Conservation (phyloP, 208 protist species). For the Wallacemonas collosoma region DNA sequence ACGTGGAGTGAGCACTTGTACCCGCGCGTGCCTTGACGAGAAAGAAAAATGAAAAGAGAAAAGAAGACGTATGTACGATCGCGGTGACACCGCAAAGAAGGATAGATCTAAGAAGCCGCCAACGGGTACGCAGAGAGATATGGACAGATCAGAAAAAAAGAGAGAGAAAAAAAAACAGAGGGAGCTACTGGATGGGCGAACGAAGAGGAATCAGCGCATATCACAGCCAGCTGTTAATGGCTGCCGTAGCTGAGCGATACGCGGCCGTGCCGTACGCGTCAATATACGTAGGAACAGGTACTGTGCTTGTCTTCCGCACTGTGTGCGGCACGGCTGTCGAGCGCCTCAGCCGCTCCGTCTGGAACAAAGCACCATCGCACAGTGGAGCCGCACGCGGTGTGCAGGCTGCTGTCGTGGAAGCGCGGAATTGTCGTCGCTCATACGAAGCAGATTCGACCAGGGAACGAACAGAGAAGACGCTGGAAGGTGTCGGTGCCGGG, state of each 20-base stretch:
- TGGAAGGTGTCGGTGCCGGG: not conserved
- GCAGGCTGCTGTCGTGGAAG: not conserved
- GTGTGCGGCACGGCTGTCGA: not conserved
- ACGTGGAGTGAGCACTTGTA: no score
- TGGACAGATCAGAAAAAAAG: not conserved
- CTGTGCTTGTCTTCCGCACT: not conserved
- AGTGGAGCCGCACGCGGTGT: not conserved
- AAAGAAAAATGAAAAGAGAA: no score
- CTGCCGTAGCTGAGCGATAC: not conserved
- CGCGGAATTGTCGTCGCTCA: not conserved
- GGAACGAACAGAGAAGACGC: not conserved
- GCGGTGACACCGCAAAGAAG: no score
- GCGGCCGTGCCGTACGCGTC: not conserved
- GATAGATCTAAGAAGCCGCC: no score
- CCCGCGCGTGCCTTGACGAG: no score
- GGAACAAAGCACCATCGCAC: not conserved
- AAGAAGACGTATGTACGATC: no score
- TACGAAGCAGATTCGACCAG: not conserved
- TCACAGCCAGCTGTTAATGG: conserved; percentile 35
- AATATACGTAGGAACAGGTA: not conserved
- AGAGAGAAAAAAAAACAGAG: conserved; percentile 14
- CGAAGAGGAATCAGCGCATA: not conserved
- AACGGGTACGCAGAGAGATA: not conserved
- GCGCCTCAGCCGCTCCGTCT: not conserved
- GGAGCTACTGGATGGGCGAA: not conserved